phyloP scores from a whole-genome alignment of 2,329 filamentous ascomycete genomes.

The Simplicillium aogashimaense region DNA sequence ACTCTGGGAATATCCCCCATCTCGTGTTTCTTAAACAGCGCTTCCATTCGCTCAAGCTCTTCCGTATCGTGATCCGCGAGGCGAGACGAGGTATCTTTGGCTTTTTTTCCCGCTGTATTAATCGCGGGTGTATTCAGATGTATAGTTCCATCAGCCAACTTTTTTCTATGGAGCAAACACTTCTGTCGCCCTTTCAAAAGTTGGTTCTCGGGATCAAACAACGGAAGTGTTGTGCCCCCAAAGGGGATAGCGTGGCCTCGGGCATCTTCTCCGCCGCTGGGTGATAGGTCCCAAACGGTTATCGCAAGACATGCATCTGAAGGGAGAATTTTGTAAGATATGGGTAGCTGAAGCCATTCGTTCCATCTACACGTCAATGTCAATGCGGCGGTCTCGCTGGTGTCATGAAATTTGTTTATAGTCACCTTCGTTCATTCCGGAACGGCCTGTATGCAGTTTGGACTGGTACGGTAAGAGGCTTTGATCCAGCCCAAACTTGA shows the following conservation, averaged over 20 bases:
- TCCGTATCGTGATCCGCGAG: constrained; percentile 60
- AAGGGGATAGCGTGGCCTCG: constrained; percentile 79
- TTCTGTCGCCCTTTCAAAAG: constrained; percentile 88
- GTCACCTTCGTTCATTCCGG: constrained; percentile 56
- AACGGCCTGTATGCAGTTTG: constrained; percentile 93
- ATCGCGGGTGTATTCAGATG: constrained; percentile 67
- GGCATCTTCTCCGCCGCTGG: constrained; percentile 59
- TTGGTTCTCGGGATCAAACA: constrained; percentile 92
- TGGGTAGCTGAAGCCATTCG: constrained; percentile 86
- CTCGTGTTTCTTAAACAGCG: constrained; percentile 92
- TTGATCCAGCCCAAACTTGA: constrained; percentile 92
- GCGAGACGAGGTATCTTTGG: constrained; percentile 38
- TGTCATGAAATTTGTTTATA: neutral
- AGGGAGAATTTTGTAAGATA: constrained; percentile 75
- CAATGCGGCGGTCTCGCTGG: neutral
- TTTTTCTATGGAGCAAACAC: constrained; percentile 74
- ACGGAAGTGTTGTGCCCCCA: constrained; percentile 78
- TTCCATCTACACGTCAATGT: constrained; percentile 62
- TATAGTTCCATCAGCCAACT: constrained; percentile 75
- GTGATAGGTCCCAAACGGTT: constrained; percentile 90
- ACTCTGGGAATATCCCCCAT: constrained; percentile 92
- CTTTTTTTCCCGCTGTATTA: constrained; percentile 43
- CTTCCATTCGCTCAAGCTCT: constrained; percentile 83
- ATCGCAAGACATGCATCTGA: constrained; percentile 77
- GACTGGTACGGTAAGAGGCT: constrained; percentile 81